Evolutionary conservation across 2,329 filamentous ascomycete genomes (phyloP), one percentile per base, ranked within the genome.

Genomic region (Teratosphaeria destructans): DNA sequence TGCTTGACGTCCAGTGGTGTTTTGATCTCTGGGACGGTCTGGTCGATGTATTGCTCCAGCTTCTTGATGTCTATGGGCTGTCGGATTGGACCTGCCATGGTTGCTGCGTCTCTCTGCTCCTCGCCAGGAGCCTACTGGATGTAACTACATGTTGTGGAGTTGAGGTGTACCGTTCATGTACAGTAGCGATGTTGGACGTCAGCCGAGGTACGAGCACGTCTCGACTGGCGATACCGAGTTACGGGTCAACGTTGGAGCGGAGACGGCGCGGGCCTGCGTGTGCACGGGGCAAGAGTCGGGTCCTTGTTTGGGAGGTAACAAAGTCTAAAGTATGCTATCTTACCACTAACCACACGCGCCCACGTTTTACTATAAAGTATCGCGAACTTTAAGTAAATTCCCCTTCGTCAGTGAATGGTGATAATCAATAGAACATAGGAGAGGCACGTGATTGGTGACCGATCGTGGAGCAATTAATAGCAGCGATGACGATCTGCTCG

Each of bases 1-100:
- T 96, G 93, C 78, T 96, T 95, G 66, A 97, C 79, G 54, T 91
- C 86, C 65, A 97, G 78, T 0, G 94, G 94, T 14, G 85, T 82
- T 75, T 88, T 84, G 72, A 99, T 91, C 69, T 87, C 82, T 2
- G 90, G 90, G n/a, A 95, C 89, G 76, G 91, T 82, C 62, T 82
- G 75, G 58, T 82, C 77, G 65, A 99, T 82, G 75, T 92, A 99
- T 64, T 79, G 81, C 78, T 93, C 88, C 59, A 99, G 80, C 16
- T 89, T 85, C 69, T 82, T 77, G 68, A 93, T 77, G 72, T 97
- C 89, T 71, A 99, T 95, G 52, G 90, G 89, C 73, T 99, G 94
- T 73, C 94, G 86, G 60, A 99, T 86, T 64, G 81, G 81, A 68
- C 93, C 93, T 57, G 94, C 93, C 93, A 96, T 87, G 14, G 11